Conservation (phyloP, 2,329 filamentous ascomycete species). For the Phaeosphaeria sp. region DNA sequence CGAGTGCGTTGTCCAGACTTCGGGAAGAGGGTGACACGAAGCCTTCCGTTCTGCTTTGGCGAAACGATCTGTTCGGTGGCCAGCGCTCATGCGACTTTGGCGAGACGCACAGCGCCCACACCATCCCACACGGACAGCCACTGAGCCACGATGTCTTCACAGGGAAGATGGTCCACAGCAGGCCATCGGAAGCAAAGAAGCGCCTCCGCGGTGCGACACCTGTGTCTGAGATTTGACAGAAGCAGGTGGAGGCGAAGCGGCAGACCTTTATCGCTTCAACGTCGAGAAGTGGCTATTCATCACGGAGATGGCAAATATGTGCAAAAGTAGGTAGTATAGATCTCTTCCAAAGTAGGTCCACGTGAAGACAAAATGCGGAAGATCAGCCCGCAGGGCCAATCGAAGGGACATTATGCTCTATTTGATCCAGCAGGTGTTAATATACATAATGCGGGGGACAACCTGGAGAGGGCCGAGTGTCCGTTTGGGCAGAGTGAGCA, state of each 20-base stretch:
- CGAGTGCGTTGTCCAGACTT: constrained; percentile 14
- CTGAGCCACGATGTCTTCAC: not conserved
- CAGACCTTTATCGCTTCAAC: constrained; percentile 15
- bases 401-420: constrained; percentile 17
- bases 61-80: constrained; percentile 15
- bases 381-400: constrained; percentile 21
- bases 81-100: constrained; percentile 11
- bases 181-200: constrained; percentile 16
- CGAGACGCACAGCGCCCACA: constrained; percentile 19
- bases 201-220: constrained; percentile 8
- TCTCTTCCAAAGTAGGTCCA: constrained; percentile 14
- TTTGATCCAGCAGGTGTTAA: constrained; percentile 23
- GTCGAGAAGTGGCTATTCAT: constrained; percentile 7
- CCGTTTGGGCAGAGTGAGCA: constrained; percentile 20
- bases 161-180: not conserved
- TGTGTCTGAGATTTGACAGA: constrained; percentile 19
- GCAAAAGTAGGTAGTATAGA: constrained; percentile 11
- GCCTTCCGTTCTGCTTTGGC: constrained; percentile 20
- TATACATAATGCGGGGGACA: constrained; percentile 25
- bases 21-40: constrained; percentile 28
- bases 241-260: constrained; percentile 5
- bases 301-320: constrained; percentile 7
- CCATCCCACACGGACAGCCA: constrained; percentile 17
- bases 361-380: constrained; percentile 18
- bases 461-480: constrained; percentile 12